Percentiles rank a stretch among this genome's conserved stretches.
Conservation (phyloP, 805 yeast genomes). For the Clavispora carvajalis region DNA sequence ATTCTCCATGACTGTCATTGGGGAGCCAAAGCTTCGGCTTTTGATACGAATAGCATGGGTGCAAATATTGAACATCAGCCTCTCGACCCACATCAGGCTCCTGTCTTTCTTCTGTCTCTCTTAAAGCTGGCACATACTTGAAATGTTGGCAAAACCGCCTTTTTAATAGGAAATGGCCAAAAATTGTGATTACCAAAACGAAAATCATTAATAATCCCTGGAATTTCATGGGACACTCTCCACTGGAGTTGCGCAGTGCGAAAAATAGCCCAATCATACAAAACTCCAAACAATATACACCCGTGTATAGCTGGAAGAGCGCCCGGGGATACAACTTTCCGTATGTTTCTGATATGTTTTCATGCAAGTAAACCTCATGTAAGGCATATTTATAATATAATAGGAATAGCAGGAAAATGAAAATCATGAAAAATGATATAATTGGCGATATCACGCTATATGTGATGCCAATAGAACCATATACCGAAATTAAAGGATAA, state of each 20-base stretch:
- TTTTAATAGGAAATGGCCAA: slow-evolving; percentile 51
- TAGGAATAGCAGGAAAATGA: slow-evolving; percentile 45
- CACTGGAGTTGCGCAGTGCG: slow-evolving; percentile 48
- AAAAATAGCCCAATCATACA: slow-evolving; percentile 75
- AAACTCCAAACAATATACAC: slow-evolving; percentile 75
- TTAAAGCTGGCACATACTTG: slow-evolving; percentile 6
- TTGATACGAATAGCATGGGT: slow-evolving; percentile 35
- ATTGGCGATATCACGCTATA: slow-evolving; percentile 78
- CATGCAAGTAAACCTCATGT: slow-evolving; percentile 48
- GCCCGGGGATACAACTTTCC: slow-evolving; percentile 75
- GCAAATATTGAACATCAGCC: slow-evolving; percentile 22
- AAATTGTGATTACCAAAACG: slow-evolving; percentile 48
- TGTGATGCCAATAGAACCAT: slow-evolving; percentile 73
- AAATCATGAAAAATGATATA: slow-evolving; percentile 59
- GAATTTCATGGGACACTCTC: slow-evolving; percentile 36
- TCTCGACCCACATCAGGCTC: neutral
- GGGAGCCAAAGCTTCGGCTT: slow-evolving; percentile 38
- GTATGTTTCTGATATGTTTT: slow-evolving; percentile 54
- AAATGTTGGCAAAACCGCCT: slow-evolving; percentile 32
- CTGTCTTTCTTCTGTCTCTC: neutral
- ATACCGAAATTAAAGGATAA: slow-evolving; percentile 71
- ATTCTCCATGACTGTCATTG: slow-evolving; percentile 10
- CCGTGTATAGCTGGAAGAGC: slow-evolving; percentile 69
- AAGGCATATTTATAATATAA: slow-evolving; percentile 68
- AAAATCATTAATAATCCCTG: slow-evolving; percentile 52